Conservation (phyloP, 768 basidiomycete species). For the Auricularia auricula-judae region DNA sequence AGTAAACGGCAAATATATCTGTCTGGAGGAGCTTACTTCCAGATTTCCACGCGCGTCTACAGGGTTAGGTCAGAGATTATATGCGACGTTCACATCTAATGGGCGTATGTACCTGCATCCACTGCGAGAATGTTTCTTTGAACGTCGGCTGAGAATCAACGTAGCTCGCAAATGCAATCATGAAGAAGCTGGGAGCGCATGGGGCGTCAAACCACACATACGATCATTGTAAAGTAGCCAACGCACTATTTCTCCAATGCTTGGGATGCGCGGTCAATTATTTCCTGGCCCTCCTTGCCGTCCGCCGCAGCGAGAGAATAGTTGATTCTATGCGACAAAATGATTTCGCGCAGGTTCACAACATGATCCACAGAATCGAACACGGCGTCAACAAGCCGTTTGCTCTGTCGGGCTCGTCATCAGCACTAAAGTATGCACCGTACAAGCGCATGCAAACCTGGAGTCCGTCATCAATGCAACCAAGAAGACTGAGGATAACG, state of each 20-base stretch:
- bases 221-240: neutral
- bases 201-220: neutral
- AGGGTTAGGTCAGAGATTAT: neutral
- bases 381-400: slow-evolving; percentile 80
- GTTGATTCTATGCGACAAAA: slow-evolving; percentile 69
- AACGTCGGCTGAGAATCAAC: slow-evolving; percentile 53
- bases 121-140: slow-evolving; percentile 65
- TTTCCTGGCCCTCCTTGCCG: slow-evolving; percentile 35
- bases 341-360: slow-evolving; percentile 81
- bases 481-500: slow-evolving; percentile 80
- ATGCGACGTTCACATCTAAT: neutral
- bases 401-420: slow-evolving; percentile 25
- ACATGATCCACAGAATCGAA: slow-evolving; percentile 88
- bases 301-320: slow-evolving; percentile 77
- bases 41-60: slow-evolving; percentile 76
- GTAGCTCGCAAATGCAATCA: slow-evolving; percentile 87
- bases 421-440: neutral
- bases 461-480: slow-evolving; percentile 81
- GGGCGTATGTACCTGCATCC: slow-evolving; percentile 55
- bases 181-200: slow-evolving; percentile 58
- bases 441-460: slow-evolving; percentile 20
- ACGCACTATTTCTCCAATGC: slow-evolving; percentile 85
- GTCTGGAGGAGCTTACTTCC: slow-evolving; percentile 52
- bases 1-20: neutral
- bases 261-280: slow-evolving; percentile 56